phyloP scores from a whole-genome alignment of 2,329 filamentous ascomycete species.

The Colletotrichum gigasporum region DNA sequence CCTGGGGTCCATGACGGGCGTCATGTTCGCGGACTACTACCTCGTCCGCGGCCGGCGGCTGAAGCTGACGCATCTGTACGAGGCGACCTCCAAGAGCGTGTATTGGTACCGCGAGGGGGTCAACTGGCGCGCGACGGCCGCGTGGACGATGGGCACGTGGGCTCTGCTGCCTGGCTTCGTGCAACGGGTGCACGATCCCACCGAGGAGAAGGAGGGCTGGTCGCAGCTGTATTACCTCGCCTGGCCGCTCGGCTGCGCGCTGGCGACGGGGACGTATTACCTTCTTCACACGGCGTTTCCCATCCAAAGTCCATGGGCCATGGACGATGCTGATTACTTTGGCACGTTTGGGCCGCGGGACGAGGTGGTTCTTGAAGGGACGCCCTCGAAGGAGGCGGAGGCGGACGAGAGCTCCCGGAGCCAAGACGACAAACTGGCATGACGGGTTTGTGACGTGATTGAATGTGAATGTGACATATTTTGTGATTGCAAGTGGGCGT shows the following conservation, averaged over 20 bases:
- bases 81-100: conserved; percentile 26
- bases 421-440: background rate
- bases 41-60: conserved; percentile 43
- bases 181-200: conserved; percentile 33
- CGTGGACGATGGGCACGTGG: conserved; percentile 34
- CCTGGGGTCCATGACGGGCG: conserved; percentile 46
- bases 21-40: conserved; percentile 48
- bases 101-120: conserved; percentile 37
- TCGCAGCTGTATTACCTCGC: conserved; percentile 40
- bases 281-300: conserved; percentile 33
- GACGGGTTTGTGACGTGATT: background rate
- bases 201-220: conserved; percentile 34
- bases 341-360: conserved; percentile 36
- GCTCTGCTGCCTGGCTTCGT: conserved; percentile 37
- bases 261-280: conserved; percentile 34
- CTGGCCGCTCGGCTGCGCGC: conserved; percentile 36
- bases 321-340: conserved; percentile 40
- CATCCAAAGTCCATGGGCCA: conserved; percentile 29
- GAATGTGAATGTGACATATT: background rate
- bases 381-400: background rate
- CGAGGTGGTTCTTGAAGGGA: conserved; percentile 2
- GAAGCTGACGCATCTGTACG: conserved; percentile 47
- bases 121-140: conserved; percentile 34
- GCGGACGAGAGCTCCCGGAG: background rate
- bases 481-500: background rate